These are phyloP conservation scores for Multifurca ochricompacta DNA, from an alignment of 768 basidiomycete species.

Conservation along the genomic window DNA sequence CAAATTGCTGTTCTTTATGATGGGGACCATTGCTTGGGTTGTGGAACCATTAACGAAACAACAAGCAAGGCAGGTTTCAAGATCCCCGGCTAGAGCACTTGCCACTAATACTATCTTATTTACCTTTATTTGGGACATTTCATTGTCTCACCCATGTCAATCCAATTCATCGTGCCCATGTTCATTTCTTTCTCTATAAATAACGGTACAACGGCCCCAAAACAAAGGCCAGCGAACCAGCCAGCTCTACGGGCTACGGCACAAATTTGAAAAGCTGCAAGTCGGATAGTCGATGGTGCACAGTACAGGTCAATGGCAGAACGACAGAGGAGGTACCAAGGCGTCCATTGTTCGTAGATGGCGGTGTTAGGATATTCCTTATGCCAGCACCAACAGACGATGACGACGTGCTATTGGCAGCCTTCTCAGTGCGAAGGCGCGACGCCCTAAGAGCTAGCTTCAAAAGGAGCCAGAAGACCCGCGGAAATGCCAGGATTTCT, in stretches of 20 bases:
- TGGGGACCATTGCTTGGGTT: constrained; percentile 75
- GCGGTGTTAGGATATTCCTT: neutral
- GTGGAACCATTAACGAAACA: constrained; percentile 50
- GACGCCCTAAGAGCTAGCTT: constrained; percentile 8
- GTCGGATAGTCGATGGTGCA: neutral
- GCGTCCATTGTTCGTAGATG: neutral
- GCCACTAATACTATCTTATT: neutral
- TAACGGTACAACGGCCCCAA: constrained; percentile 3
- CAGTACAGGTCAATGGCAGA: neutral
- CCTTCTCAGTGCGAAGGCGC: constrained; percentile 4
- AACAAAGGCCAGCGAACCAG: neutral
- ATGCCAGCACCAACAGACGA: neutral
- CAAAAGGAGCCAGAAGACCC: neutral
- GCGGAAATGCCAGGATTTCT: neutral
- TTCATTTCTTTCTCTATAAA: neutral
- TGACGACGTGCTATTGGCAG: neutral
- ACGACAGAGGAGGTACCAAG: neutral
- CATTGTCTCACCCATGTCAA: neutral
- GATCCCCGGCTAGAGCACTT: neutral
- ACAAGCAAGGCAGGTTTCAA: neutral
- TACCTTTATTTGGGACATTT: neutral
- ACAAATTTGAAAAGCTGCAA: constrained; percentile 1
- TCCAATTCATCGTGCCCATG: neutral
- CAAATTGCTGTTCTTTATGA: constrained; percentile 74
- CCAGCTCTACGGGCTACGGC: neutral